Conservation (phyloP, 1,284 basidiomycete genomes). For the Austroboletus novae-zelandiae region DNA sequence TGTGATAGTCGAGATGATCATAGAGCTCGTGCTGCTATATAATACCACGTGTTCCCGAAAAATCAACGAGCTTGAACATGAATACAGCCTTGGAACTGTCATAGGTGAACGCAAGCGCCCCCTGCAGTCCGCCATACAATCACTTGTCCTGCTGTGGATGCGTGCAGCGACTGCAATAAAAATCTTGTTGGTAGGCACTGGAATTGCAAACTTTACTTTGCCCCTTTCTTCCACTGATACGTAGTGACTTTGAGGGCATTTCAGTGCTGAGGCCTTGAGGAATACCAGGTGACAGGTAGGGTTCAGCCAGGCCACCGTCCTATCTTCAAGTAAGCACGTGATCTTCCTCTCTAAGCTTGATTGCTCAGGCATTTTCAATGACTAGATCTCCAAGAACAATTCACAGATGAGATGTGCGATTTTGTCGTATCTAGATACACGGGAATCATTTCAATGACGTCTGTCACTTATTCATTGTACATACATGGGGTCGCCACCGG, state of each 20-base stretch:
- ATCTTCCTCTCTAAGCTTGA: too few relatives aligned
- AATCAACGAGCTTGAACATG: conserved; percentile 78
- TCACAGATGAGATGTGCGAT: too few relatives aligned
- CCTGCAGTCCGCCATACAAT: conserved; percentile 84
- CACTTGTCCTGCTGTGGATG: conserved; percentile 73
- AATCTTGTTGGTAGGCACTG: conserved; percentile 66
- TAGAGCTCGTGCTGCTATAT: conserved; percentile 96
- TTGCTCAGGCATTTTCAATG: too few relatives aligned
- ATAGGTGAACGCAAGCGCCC: conserved; percentile 72
- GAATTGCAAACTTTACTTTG: conserved; percentile 69
- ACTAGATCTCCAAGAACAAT: too few relatives aligned
- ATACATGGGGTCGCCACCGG: too few relatives aligned
- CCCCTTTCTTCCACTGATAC: conserved; percentile 71
- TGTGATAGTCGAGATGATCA: conserved; percentile 78
- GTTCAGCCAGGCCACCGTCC: too few relatives aligned
- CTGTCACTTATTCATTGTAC: too few relatives aligned
- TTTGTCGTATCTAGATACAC: too few relatives aligned
- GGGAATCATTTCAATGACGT: too few relatives aligned
- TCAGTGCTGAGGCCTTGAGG: neutral
- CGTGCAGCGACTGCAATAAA: conserved; percentile 70
- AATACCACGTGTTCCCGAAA: conserved; percentile 80
- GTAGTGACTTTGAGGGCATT: conserved; percentile 76
- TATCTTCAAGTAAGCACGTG: too few relatives aligned
- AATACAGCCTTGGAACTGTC: conserved; percentile 61
- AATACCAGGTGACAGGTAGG: too few relatives aligned